Base-by-base conservation (phyloP, 2,329 filamentous ascomycete species). In the Neofusicoccum ribis region DNA sequence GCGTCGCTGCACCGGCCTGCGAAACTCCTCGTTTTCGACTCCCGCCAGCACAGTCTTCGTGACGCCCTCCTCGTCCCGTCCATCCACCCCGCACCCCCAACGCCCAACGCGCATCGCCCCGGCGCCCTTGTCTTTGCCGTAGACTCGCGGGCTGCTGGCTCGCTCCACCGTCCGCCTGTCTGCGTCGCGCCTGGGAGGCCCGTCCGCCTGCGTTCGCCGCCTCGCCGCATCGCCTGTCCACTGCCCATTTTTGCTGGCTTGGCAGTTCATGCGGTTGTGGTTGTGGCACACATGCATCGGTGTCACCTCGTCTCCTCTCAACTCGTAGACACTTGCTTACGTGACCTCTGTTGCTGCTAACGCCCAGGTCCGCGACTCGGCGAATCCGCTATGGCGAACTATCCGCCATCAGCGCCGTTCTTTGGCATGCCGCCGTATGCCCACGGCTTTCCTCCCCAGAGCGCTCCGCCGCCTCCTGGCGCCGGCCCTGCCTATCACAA, bases 271-370 rank as follows among this genome's bases (percentile, higher is more conserved):
- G 63, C 52, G 63, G 36, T 41, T 58, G 41, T 64, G 63, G 37
- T 34, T 59, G 41, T 58, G 63, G n/a, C 52, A 64, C 52, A 20
- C 63, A 64, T 64, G 63, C 63, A 64, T 64, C 34, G 51, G 31
- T 49, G 52, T 49, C 63, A 58, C 37, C 52, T 59, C 63, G 44
- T 31, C 27, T 62, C 46, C 47, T 58, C 44, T 34, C 44, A 15
- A 9, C 46, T 64, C 43, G 51, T 50, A 47, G 43, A 44, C 34
- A 31, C 15, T 50, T 58, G 63, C 52, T 34, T 64, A 49, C 51
- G 63, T 64, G 63, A 64, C 51, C 46, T 31, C 34, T 43, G 51
- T 59, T 58, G 56, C 47, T 65, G 63, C 63, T 65, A 65, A 65
- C 63, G 17, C 47, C 12, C 56, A 65, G 63, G 20, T 31, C 44